Evolutionary conservation across 1,284 basidiomycete species (phyloP).

Genomic region (Trametes sp.): DNA sequence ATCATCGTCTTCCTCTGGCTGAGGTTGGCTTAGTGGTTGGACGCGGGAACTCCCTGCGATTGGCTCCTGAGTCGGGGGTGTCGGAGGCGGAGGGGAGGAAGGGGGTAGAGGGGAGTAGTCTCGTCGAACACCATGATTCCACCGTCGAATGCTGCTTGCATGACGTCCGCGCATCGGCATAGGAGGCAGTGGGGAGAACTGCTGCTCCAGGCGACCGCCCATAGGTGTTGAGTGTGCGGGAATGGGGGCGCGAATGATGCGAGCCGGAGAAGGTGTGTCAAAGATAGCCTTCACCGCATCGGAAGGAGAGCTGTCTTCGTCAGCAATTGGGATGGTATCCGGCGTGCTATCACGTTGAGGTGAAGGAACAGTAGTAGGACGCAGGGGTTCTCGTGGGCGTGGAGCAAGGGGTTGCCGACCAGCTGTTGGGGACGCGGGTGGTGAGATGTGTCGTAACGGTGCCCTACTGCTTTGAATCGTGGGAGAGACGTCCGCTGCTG

Average conservation of each 20-base stretch:
- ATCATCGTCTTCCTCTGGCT: conserved; percentile 17
- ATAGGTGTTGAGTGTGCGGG: conserved; percentile 24
- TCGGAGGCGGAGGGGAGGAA: conserved; percentile 23
- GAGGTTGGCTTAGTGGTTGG: background rate
- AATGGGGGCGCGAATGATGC: conserved; percentile 26
- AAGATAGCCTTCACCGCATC: conserved; percentile 26
- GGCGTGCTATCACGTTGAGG: conserved; percentile 21
- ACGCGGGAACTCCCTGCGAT: conserved; percentile 21
- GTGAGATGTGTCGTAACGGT: conserved; percentile 16
- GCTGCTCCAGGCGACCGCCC: conserved; percentile 19
- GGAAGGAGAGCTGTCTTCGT: conserved; percentile 29
- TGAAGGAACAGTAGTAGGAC: background rate
- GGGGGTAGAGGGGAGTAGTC: conserved; percentile 28
- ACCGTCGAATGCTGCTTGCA: conserved; percentile 23
- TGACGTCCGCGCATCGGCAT: conserved; percentile 14
- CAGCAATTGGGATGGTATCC: conserved; percentile 25
- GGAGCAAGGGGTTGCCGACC: background rate
- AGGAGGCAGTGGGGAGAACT: conserved; percentile 15
- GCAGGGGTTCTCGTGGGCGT: conserved; percentile 5
- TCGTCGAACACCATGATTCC: conserved; percentile 24
- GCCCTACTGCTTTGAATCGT: background rate
- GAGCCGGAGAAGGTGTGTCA: conserved; percentile 27
- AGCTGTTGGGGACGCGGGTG: conserved; percentile 17
- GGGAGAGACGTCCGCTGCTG: too few relatives aligned
- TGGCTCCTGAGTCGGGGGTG: conserved; percentile 21